Percentiles rank a stretch among this genome's conserved stretches.
phyloP scores from a whole-genome alignment of 1,139 yeast genomes.

The Geotrichum klebahnii region DNA sequence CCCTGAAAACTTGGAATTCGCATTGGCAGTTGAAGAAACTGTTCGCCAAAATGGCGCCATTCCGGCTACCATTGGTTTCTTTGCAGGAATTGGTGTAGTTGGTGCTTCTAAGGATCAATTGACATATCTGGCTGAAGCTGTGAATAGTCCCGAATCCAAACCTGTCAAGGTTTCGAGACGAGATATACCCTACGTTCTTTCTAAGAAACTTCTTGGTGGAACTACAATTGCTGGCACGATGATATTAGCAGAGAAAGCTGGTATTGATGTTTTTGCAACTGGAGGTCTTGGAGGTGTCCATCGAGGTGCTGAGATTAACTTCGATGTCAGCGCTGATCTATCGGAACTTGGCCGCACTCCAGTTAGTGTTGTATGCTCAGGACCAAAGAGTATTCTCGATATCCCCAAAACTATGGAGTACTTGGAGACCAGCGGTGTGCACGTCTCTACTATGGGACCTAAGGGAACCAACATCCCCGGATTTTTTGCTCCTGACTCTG shows the following conservation, averaged over 20 bases:
- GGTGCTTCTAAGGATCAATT: slow-evolving; percentile 55
- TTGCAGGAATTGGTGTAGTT: slow-evolving; percentile 65
- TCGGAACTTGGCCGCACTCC: slow-evolving; percentile 81
- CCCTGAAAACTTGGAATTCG: slow-evolving; percentile 74
- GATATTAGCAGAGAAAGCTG: slow-evolving; percentile 72
- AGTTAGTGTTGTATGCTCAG: slow-evolving; percentile 84
- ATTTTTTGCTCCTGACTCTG: slow-evolving; percentile 73
- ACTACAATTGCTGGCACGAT: slow-evolving; percentile 89
- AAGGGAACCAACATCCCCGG: slow-evolving; percentile 69
- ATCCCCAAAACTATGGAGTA: slow-evolving; percentile 78
- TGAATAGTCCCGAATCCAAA: slow-evolving; percentile 23
- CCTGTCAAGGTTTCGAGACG: slow-evolving; percentile 71
- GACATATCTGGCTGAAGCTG: slow-evolving; percentile 46
- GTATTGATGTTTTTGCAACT: slow-evolving; percentile 82
- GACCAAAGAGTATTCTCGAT: slow-evolving; percentile 83
- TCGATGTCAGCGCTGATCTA: slow-evolving; percentile 84
- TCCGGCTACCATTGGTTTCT: slow-evolving; percentile 84
- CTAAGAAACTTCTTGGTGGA: slow-evolving; percentile 65
- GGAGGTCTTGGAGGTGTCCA: slow-evolving; percentile 96
- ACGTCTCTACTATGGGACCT: slow-evolving; percentile 48
- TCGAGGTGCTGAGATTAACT: slow-evolving; percentile 64
- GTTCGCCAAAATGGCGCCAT: slow-evolving; percentile 63
- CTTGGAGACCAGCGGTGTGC: slow-evolving; percentile 79
- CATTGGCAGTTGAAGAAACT: slow-evolving; percentile 57
- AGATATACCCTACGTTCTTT: slow-evolving; percentile 72